These are phyloP conservation scores for Curvularia sp. DNA, from an alignment of 2,329 filamentous ascomycete species.

Conservation along the genomic window DNA sequence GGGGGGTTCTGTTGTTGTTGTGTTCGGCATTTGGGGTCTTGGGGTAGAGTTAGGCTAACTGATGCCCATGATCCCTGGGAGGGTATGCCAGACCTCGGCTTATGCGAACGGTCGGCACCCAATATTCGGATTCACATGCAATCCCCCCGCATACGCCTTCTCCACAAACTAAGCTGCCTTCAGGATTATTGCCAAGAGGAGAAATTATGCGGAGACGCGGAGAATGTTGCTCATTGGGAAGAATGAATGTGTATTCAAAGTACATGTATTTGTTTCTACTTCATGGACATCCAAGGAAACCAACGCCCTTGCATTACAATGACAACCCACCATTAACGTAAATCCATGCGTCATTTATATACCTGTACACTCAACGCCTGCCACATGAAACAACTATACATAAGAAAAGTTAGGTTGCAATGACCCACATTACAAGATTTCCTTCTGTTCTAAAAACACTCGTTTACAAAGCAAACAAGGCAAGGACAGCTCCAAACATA, in stretches of 20 bases:
- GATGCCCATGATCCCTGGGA: conserved; percentile 10
- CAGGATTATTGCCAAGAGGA: not conserved
- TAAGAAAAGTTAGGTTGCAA: not conserved
- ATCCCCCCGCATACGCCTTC: not conserved
- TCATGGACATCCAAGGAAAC: not conserved
- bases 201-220: not conserved
- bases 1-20: conserved; percentile 13
- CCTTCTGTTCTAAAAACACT: not conserved
- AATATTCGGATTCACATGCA: conserved; percentile 13
- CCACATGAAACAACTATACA: conserved; percentile 7
- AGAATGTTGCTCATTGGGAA: not conserved
- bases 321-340: not conserved
- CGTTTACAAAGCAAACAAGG: conserved; percentile 44
- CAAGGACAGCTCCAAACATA: conserved; percentile 40
- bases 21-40: conserved; percentile 11
- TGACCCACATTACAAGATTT: not conserved
- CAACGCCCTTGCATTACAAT: conserved; percentile 2
- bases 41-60: conserved; percentile 22
- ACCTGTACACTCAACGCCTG: not conserved
- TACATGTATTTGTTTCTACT: not conserved
- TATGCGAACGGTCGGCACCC: not conserved
- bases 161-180: not conserved
- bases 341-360: not conserved
- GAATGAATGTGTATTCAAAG: not conserved
- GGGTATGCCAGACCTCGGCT: conserved; percentile 18